Evolutionary conservation across 345 rosid genomes (phyloP), one percentile per base, ranked within the genome.

Genomic region (Geranium rotundifolium): DNA sequence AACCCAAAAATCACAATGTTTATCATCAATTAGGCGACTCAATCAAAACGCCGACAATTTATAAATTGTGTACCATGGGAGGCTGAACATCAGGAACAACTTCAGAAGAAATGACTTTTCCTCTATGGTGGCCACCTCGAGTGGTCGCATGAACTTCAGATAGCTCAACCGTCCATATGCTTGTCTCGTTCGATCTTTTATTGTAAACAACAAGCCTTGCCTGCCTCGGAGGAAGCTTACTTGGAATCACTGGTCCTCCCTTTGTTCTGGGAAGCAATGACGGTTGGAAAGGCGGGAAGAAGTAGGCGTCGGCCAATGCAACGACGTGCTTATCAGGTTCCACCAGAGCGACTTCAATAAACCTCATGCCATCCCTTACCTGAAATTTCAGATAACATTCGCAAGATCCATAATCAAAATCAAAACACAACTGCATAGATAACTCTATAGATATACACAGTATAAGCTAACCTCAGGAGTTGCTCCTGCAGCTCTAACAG

Each of bases 251-350:
- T 29, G 95, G 86, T 16, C 88, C 88, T 29, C 85, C 85, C 76
- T 81, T 87, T 50, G 82, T 76, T 75, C 84, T 82, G 17, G 81
- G 88, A 72, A 87, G 81, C 69, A 87, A 70, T 13, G 95, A 87
- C 50, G 95, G 88, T 74, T 84, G 95, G 75, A 84, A 87, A 60
- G 95, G 95, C 58, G 95, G 90, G 71, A 87, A 87, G 78, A 87
- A 87, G 66, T 87, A 85, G 17, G 95, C 88, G 72, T 87, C 90
- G 4, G 90, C 95, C 74, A 87, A 64, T 23, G 90, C 95, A 70
- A 85, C 86, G 23, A 85, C 83, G 14, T 80, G 81, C 75, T 87
- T 87, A 54, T 72, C 84, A 19, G 95, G 95, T 71, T 87, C 95
- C 50, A 81, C 31, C 66, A 81, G 71, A 68, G 67, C 88, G 20